Percentiles rank a stretch among this genome's conserved stretches.
phyloP scores from a whole-genome alignment of 371 early-diverging fungal species.

The Mucor velutinosus region DNA sequence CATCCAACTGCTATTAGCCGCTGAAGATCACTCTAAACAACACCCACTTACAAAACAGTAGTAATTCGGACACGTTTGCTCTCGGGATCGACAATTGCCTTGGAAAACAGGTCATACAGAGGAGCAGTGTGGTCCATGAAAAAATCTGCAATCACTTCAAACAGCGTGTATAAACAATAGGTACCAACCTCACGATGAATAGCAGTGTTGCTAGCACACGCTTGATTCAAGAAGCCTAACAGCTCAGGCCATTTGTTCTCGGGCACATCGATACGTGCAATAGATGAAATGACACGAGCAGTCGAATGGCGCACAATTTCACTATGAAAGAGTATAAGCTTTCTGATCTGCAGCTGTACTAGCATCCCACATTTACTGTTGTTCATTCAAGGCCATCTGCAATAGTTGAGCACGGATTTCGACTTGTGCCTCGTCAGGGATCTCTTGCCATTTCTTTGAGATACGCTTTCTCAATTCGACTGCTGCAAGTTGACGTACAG shows the following conservation, averaged over 20 bases:
- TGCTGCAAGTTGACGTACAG: conserved; percentile 84
- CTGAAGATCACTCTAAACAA: neutral
- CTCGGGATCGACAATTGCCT: conserved; percentile 83
- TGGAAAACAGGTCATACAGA: conserved; percentile 71
- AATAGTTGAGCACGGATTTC: conserved; percentile 67
- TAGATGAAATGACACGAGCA: conserved; percentile 85
- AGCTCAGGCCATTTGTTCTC: conserved; percentile 80
- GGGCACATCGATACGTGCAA: conserved; percentile 83
- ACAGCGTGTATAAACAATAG: conserved; percentile 79
- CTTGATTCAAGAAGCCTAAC: conserved; percentile 74
- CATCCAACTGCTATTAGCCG: neutral
- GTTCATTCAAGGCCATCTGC: conserved; percentile 72
- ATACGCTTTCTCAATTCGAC: conserved; percentile 88
- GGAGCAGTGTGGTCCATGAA: conserved; percentile 67
- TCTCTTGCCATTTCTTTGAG: conserved; percentile 71
- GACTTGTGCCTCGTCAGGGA: conserved; percentile 56
- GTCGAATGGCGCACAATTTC: conserved; percentile 76
- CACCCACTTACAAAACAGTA: conserved; percentile 63
- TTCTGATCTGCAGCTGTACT: neutral
- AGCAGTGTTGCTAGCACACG: conserved; percentile 68
- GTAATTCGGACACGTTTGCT: conserved; percentile 77
- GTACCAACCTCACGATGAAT: conserved; percentile 88
- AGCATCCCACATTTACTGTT: conserved; percentile 48
- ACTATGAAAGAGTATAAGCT: conserved; percentile 35
- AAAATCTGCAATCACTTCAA: conserved; percentile 80